Percentiles rank a stretch among this genome's conserved stretches.
These are phyloP conservation scores for Aureobasidium vineae DNA, from an alignment of 2,329 filamentous ascomycete species.

Conservation along the genomic window DNA sequence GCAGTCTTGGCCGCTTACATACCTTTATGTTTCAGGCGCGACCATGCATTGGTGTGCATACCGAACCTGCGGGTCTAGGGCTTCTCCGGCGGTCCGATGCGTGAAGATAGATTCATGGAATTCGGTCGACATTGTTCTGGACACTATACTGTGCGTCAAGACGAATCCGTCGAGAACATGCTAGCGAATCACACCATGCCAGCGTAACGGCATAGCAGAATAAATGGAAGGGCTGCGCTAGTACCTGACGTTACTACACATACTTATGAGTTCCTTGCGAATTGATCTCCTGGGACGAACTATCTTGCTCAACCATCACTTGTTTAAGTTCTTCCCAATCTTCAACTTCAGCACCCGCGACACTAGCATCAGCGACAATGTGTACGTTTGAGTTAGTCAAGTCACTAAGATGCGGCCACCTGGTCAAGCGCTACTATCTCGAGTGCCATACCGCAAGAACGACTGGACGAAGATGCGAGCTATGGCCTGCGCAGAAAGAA, in stretches of 20 bases:
- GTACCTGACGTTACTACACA: background rate
- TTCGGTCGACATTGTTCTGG: background rate
- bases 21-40: background rate
- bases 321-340: background rate
- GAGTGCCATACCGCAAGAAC: constrained; percentile 5
- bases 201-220: background rate
- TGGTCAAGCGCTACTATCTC: constrained; percentile 15
- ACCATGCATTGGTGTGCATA: background rate
- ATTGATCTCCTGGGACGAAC: too few species aligned
- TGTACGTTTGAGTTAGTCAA: constrained; percentile 11
- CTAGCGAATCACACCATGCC: constrained; percentile 18
- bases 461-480: constrained; percentile 1
- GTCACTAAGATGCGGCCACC: background rate
- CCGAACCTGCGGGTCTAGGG: background rate
- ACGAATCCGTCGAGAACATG: background rate
- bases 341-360: background rate
- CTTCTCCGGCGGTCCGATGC: background rate
- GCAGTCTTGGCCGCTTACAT: constrained; percentile 4
- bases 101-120: background rate
- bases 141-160: background rate
- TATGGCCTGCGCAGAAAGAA: constrained; percentile 11
- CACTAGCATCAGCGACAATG: background rate
- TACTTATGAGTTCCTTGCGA: too few species aligned
- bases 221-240: background rate
- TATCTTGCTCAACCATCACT: background rate